Conservation (phyloP, 2,329 filamentous ascomycete genomes). For the Penicillium sp. region DNA sequence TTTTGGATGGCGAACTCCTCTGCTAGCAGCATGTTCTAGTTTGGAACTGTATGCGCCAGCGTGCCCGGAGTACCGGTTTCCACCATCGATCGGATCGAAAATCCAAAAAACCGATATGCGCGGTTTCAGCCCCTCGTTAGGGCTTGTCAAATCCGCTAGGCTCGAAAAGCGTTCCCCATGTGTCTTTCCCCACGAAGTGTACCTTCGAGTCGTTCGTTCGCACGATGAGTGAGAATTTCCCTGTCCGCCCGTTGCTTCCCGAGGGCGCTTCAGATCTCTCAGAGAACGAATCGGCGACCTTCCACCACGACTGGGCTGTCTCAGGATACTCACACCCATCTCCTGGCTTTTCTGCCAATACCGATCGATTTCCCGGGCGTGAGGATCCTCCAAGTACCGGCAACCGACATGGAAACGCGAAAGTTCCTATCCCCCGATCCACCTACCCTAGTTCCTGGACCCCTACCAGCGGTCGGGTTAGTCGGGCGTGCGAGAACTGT, state of each 20-base stretch:
- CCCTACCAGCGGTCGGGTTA: slow-evolving; percentile 30
- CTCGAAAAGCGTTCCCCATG: slow-evolving; percentile 1
- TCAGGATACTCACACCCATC: slow-evolving; percentile 18
- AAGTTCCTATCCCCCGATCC: slow-evolving; percentile 33
- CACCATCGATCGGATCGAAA: neutral
- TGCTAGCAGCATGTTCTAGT: slow-evolving; percentile 1
- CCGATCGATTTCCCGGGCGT: slow-evolving; percentile 12
- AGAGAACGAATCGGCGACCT: slow-evolving; percentile 5
- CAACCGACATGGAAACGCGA: slow-evolving; percentile 25
- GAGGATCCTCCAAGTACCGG: slow-evolving; percentile 12
- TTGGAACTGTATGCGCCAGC: neutral
- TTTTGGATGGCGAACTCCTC: slow-evolving; percentile 2
- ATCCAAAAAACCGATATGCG: neutral
- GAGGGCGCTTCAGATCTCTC: slow-evolving; percentile 4
- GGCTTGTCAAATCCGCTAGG: slow-evolving; percentile 7
- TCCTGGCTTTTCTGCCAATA: slow-evolving; percentile 13
- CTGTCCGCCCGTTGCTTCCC: neutral
- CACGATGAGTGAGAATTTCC: slow-evolving; percentile 8
- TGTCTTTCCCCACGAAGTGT: neutral
- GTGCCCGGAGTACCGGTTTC: neutral
- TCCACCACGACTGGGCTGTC: slow-evolving; percentile 15
- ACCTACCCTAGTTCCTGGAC: slow-evolving; percentile 21
- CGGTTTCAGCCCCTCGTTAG: slow-evolving; percentile 2
- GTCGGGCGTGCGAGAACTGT: slow-evolving; percentile 46
- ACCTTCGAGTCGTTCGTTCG: neutral